These are phyloP conservation scores for Magnaporthiopsis rhizophila DNA, from an alignment of 2,329 filamentous ascomycete species.

Conservation along the genomic window DNA sequence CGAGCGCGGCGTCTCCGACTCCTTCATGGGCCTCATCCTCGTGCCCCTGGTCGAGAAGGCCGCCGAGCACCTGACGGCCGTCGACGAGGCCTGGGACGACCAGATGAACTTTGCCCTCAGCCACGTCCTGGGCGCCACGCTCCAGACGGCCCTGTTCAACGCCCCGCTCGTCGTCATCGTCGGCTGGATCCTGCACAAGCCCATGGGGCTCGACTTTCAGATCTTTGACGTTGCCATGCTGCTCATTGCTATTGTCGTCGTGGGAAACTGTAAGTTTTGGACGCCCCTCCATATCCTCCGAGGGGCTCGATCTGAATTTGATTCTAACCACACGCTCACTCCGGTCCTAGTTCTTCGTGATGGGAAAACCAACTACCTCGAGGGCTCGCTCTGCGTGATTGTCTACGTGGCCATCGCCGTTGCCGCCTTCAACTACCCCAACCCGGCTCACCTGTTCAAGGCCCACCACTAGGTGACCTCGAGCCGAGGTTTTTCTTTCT, in stretches of 20 bases:
- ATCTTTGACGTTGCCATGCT: conserved; percentile 78
- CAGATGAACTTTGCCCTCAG: conserved; percentile 80
- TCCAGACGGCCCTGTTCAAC: conserved; percentile 86
- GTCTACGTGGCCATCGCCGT: conserved; percentile 54
- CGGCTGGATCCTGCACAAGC: conserved; percentile 65
- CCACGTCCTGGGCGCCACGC: conserved; percentile 77
- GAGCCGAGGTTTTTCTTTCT: not conserved
- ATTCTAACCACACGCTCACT: not conserved
- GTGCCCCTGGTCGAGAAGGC: conserved; percentile 79
- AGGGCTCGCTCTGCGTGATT: conserved; percentile 72
- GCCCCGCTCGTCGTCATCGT: conserved; percentile 76
- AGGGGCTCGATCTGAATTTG: too few species aligned
- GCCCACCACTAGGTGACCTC: not conserved
- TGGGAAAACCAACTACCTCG: conserved; percentile 83
- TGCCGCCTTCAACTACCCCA: conserved; percentile 21
- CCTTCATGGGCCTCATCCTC: conserved; percentile 63
- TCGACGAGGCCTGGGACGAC: conserved; percentile 79
- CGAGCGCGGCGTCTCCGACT: conserved; percentile 36
- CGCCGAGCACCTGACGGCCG: conserved; percentile 74
- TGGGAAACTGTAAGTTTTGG: conserved; percentile 55
- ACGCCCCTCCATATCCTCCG: conserved; percentile 33
- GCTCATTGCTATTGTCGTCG: conserved; percentile 75
- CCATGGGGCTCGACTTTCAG: conserved; percentile 78
- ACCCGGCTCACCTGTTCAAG: conserved; percentile 3
- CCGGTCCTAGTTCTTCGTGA: conserved; percentile 52